Evolutionary conservation across 208 protist species (phyloP), one percentile per base, ranked within the genome.

Genomic region (Endotrypanum monterogeii): DNA sequence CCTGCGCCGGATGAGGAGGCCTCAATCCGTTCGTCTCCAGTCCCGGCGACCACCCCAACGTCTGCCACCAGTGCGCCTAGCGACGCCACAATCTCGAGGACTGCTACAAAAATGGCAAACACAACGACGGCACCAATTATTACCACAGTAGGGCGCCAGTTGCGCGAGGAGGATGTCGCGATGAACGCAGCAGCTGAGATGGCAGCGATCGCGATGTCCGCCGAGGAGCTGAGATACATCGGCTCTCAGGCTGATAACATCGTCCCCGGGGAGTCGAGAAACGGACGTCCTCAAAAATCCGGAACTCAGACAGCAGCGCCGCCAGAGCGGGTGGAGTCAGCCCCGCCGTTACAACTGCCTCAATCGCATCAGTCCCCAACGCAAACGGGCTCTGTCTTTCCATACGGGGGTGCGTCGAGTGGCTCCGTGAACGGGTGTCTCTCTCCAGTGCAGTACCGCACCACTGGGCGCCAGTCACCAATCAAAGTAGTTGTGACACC

Each of bases 151-250:
- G 65, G 76, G 8, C 70, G 70, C 63, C 70, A 73, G 57, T 50
- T 81, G 18, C 46, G 55, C 37, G 76, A 76, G 25, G 76, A 70
- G 65, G 76, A 81, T 37, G 60, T 63, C 12, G 76, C 56, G 71
- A 81, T 81, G 76, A 81, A 81, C 56, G 73, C 39, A 30, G 76
- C 76, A n/a, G 70, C 70, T 11, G 76, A 81, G 66, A 81, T 81
- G 76, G 76, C 76, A 18, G 76, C 76, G 11, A 54, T 76, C 12
- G 76, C 76, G 28, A 81, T 81, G 76, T 63, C 71, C 3, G 30
- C 52, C 16, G 76, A 76, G 28, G 76, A 69, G 55, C 63, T 66
- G n/a, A 35, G 28, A 25, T 81, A 66, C 66, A 76, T 62, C 46
- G 71, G 71, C 35, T 73, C 65, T 25, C 71, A 68, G 3, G 44